Conservation (phyloP, 2,329 filamentous ascomycete genomes). For the Colletotrichum magnum region DNA sequence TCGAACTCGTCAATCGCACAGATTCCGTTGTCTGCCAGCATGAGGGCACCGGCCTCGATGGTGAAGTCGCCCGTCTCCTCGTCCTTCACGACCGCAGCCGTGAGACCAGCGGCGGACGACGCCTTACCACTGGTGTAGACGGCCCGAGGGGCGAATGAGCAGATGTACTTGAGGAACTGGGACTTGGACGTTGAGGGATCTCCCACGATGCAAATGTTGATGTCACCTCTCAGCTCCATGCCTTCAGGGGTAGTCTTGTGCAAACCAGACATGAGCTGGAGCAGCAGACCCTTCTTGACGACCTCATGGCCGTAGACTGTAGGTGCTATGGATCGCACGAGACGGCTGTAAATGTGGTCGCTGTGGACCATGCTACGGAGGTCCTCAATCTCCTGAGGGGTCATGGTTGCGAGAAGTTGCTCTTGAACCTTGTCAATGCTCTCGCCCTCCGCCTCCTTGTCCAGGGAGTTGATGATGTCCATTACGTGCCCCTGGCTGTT, state of each 20-base stretch:
- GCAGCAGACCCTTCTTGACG: constrained; percentile 94
- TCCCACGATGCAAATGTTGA: constrained; percentile 98
- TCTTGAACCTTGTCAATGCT: constrained; percentile 89
- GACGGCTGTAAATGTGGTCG: constrained; percentile 92
- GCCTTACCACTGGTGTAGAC: constrained; percentile 99
- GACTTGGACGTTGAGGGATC: constrained; percentile 98
- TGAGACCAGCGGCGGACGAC: constrained; percentile 96
- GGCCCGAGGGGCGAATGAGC: constrained; percentile 94
- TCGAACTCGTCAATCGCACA: constrained; percentile 99
- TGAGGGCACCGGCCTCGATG: constrained; percentile 96
- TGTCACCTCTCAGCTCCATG: constrained; percentile 95
- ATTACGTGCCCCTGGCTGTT: background rate
- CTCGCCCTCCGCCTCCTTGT: constrained; percentile 75
- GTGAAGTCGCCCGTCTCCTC: constrained; percentile 99
- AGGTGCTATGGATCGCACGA: constrained; percentile 94
- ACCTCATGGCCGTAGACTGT: constrained; percentile 98
- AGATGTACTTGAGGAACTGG: constrained; percentile 98
- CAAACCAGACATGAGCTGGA: constrained; percentile 97
- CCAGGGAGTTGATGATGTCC: constrained; percentile 87
- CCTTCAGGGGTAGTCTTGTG: constrained; percentile 92
- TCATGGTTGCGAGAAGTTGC: constrained; percentile 88
- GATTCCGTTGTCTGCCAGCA: constrained; percentile 97
- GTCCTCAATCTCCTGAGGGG: constrained; percentile 89
- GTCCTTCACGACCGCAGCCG: constrained; percentile 96
- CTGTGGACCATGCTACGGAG: constrained; percentile 94